Conservation (phyloP, 2,329 filamentous ascomycete genomes). For the Aureobasidium musti region DNA sequence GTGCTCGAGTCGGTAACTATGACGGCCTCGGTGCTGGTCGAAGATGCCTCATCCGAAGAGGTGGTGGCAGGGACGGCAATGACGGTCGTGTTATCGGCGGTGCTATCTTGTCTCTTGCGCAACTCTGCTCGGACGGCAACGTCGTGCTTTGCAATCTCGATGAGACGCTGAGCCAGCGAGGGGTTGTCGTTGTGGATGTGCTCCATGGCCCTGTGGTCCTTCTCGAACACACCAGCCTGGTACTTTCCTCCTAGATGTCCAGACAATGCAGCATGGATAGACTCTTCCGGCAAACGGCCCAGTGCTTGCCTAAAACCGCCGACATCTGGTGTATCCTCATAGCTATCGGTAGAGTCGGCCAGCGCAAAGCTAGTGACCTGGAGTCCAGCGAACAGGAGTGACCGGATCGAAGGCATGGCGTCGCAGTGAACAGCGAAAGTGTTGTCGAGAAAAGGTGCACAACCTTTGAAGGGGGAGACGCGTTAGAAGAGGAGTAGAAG, state of each 20-base stretch:
- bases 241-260: slow-evolving; percentile 63
- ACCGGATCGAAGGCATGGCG: slow-evolving; percentile 46
- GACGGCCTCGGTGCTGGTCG: slow-evolving; percentile 33
- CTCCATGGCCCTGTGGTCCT: slow-evolving; percentile 64
- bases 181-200: slow-evolving; percentile 63
- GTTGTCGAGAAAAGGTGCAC: not conserved
- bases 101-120: slow-evolving; percentile 44
- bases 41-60: slow-evolving; percentile 28
- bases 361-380: slow-evolving; percentile 43
- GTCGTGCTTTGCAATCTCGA: slow-evolving; percentile 61
- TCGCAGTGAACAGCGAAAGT: slow-evolving; percentile 24
- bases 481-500: slow-evolving; percentile 20
- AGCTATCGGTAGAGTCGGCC: slow-evolving; percentile 37
- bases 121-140: slow-evolving; percentile 44
- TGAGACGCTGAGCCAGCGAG: slow-evolving; percentile 62
- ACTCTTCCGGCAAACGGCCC: slow-evolving; percentile 58
- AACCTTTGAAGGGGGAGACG: slow-evolving; percentile 6
- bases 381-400: slow-evolving; percentile 41
- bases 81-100: slow-evolving; percentile 31
- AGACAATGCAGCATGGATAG: slow-evolving; percentile 68
- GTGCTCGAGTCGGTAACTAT: slow-evolving; percentile 37
- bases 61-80: slow-evolving; percentile 32
- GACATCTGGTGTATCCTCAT: slow-evolving; percentile 28
- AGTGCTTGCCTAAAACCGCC: slow-evolving; percentile 58
- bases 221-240: slow-evolving; percentile 67